Evolutionary conservation across 2,329 filamentous ascomycete species (phyloP), one percentile per base, ranked within the genome.

Genomic region (Lachnellula willkommii): DNA sequence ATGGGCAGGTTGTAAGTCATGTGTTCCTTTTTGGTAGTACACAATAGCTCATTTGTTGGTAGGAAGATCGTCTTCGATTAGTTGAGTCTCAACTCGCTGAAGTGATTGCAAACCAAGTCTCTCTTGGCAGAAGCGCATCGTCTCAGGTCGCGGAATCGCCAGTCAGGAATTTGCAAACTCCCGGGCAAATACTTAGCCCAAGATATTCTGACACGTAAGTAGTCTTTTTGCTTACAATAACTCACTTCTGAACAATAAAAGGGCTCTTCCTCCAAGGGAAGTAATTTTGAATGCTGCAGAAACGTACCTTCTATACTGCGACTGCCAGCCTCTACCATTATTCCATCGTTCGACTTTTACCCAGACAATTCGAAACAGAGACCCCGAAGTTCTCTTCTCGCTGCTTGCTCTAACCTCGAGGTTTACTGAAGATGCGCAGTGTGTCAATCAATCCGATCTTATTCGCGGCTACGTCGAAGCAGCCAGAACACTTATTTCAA

Each of bases 251-350:
- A 55, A n/a, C 48, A 22, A 36, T 28, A 15, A 3, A 35, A 68
- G 66, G 22, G 62, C 67, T 2, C 60, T 75, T 36, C 74, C 74
- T 17, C 59, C 71, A 2, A 72, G 68, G 69, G 71, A 74, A 32
- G 67, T 71, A 24, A 69, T 77, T 5, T 54, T 70, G 8, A 64
- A 66, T 5, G 65, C 75, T 14, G 74, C 72, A 12, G 68, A 74
- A 47, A 63, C 73, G 2, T 81, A 79, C 60, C 60, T 79, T 3
- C 62, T 70, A 4, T 79, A 76, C 59, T 77, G 76, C 53, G 75
- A 80, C 52, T 75, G 72, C 24, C 78, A 81, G 50, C 77, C 77
- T 5, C 67, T 81, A 22, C 72, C 73, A 15, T 66, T 81, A 0
- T 80, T 81, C 50, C 67, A 73, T 17, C 62, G 70, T 11, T 66